Percentiles rank a stretch among this genome's conserved stretches.
Conservation (phyloP, 352 stramenopile species). For the Bremia lactucae region DNA sequence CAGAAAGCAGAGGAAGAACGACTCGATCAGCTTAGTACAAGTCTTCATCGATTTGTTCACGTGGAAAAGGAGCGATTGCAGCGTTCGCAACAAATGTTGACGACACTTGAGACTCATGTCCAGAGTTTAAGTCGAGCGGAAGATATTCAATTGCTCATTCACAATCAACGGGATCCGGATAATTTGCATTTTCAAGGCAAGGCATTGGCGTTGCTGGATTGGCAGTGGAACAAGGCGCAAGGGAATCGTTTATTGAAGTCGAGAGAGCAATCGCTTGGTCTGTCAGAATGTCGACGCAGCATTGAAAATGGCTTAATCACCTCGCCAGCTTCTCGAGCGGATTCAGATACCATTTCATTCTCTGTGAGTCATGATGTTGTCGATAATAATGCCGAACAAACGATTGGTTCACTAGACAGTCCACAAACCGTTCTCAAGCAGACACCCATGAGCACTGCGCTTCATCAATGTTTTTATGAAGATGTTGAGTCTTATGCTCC, state of each 20-base stretch:
- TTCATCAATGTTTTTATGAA: slow-evolving; percentile 40
- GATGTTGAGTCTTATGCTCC: slow-evolving; percentile 11
- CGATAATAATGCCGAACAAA: slow-evolving; percentile 1
- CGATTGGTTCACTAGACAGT: slow-evolving; percentile 10
- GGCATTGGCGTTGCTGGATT: slow-evolving; percentile 73
- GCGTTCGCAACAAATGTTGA: slow-evolving; percentile 46
- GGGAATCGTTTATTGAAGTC: slow-evolving; percentile 12
- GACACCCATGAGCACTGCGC: slow-evolving; percentile 41
- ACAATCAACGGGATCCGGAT: slow-evolving; percentile 74
- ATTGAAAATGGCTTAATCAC: slow-evolving; percentile 10
- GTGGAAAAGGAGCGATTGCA: slow-evolving; percentile 71
- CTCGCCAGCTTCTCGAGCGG: slow-evolving; percentile 16
- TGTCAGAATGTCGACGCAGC: slow-evolving; percentile 22
- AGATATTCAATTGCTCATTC: slow-evolving; percentile 77
- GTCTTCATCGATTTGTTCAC: slow-evolving; percentile 57
- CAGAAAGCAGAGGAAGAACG: slow-evolving; percentile 78
- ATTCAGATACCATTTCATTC: slow-evolving; percentile 9
- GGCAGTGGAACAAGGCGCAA: slow-evolving; percentile 65
- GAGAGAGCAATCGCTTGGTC: slow-evolving; percentile 7
- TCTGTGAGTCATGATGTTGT: slow-evolving; percentile 2
- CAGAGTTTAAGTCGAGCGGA: slow-evolving; percentile 53
- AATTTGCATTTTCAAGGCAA: slow-evolving; percentile 86
- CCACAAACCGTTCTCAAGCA: slow-evolving; percentile 42
- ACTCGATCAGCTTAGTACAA: slow-evolving; percentile 62
- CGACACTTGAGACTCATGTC: slow-evolving; percentile 45